These are phyloP conservation scores for Aspergillus texensis DNA, from an alignment of 2,329 filamentous ascomycete genomes.

Conservation along the genomic window DNA sequence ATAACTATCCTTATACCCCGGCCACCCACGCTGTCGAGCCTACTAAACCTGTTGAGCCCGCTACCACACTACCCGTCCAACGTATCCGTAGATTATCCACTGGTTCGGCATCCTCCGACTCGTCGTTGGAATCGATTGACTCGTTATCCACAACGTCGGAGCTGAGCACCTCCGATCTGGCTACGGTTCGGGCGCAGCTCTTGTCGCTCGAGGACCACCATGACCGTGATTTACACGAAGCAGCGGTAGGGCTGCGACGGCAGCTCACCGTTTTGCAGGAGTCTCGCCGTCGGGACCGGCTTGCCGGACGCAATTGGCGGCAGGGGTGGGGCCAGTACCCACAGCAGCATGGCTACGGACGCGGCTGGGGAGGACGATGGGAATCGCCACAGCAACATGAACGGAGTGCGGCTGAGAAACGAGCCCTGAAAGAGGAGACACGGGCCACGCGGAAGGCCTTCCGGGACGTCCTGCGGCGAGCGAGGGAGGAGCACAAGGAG, in stretches of 20 bases:
- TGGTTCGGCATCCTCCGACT: slow-evolving; percentile 34
- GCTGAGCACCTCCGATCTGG: slow-evolving; percentile 38
- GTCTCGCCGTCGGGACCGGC: slow-evolving; percentile 35
- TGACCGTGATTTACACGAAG: slow-evolving; percentile 38
- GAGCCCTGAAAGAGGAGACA: slow-evolving; percentile 41
- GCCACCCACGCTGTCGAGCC: background rate
- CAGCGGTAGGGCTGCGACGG: slow-evolving; percentile 38
- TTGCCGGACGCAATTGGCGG: slow-evolving; percentile 28
- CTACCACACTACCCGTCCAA: slow-evolving; percentile 14
- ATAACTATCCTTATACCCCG: slow-evolving; percentile 10
- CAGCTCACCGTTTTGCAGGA: slow-evolving; percentile 38
- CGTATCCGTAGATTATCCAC: slow-evolving; percentile 32
- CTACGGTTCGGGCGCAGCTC: slow-evolving; percentile 39
- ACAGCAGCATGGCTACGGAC: slow-evolving; percentile 17
- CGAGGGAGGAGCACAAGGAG: slow-evolving; percentile 40
- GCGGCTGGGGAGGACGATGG: slow-evolving; percentile 38
- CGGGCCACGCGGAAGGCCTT: slow-evolving; percentile 42
- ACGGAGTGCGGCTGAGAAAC: slow-evolving; percentile 31
- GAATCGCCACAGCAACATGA: slow-evolving; percentile 39
- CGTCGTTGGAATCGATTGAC: slow-evolving; percentile 41
- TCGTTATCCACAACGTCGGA: slow-evolving; percentile 41
- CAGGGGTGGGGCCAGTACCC: slow-evolving; percentile 20
- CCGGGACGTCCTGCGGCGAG: slow-evolving; percentile 36
- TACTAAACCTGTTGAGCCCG: background rate
- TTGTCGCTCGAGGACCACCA: slow-evolving; percentile 38